phyloP scores from a whole-genome alignment of 2,329 filamentous ascomycete species.

The Epichloe coenophiala region DNA sequence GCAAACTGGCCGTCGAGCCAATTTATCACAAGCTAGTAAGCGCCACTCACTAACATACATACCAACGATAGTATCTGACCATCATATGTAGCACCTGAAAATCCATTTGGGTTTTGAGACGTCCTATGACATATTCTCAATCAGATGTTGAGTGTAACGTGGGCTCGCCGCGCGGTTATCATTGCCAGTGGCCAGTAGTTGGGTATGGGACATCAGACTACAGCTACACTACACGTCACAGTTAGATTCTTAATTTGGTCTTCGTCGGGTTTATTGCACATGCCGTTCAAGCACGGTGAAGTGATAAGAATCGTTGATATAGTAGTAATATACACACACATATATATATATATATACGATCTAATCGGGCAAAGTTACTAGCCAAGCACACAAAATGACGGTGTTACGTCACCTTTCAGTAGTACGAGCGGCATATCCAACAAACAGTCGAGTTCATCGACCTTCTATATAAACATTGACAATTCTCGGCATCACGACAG shows the following conservation, averaged over 20 bases:
- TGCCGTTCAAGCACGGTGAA: not conserved
- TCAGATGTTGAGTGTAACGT: not conserved
- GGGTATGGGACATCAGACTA: not conserved
- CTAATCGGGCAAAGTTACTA: not conserved
- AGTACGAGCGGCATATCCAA: not conserved
- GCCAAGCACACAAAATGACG: not conserved
- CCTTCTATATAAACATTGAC: not conserved
- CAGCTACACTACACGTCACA: not conserved
- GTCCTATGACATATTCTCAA: not conserved
- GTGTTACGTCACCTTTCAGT: not conserved
- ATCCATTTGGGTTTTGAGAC: slow-evolving; percentile 37
- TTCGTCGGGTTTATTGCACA: not conserved
- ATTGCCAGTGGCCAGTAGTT: not conserved
- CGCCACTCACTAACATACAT: not conserved
- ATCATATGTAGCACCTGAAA: slow-evolving; percentile 30
- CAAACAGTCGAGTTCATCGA: not conserved
- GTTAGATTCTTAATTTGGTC: not conserved
- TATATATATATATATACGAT: not conserved
- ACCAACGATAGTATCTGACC: not conserved
- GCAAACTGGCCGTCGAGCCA: slow-evolving; percentile 78
- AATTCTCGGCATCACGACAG: not conserved
- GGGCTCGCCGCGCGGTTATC: not conserved
- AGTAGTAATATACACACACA: not conserved
- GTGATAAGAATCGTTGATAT: not conserved
- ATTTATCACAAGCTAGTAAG: slow-evolving; percentile 92